Percentiles rank a stretch among this genome's conserved stretches.
phyloP scores from a whole-genome alignment of 495 filamentous ascomycete species.

The Penicillium bialowiezense region DNA sequence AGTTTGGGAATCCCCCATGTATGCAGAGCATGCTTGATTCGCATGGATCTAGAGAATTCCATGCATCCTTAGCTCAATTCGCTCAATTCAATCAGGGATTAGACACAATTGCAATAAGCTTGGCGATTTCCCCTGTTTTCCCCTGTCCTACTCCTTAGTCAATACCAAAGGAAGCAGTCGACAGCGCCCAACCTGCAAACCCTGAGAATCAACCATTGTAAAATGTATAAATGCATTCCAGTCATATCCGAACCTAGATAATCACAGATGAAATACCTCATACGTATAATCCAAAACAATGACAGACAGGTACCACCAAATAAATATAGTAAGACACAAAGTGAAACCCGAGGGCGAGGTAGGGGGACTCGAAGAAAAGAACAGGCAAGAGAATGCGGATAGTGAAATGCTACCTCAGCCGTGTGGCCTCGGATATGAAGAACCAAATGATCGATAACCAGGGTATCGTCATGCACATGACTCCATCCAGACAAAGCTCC shows the following conservation, averaged over 20 bases:
- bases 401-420: background rate
- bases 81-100: too few species aligned
- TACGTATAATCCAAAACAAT: constrained; percentile 11
- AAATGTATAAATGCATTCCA: constrained; percentile 10
- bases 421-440: constrained; percentile 18
- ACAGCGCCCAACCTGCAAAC: too few species aligned
- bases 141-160: too few species aligned
- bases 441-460: constrained; percentile 35
- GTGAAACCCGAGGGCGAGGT: constrained; percentile 20
- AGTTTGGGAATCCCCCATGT: too few species aligned
- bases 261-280: constrained; percentile 13
- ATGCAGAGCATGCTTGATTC: too few species aligned
- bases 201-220: too few species aligned
- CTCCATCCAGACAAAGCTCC: constrained; percentile 25
- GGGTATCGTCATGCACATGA: constrained; percentile 43
- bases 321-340: constrained; percentile 26
- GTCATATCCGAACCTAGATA: constrained; percentile 22
- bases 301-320: constrained; percentile 17
- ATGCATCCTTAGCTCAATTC: too few species aligned
- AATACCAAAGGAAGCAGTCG: too few species aligned
- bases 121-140: too few species aligned
- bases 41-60: too few species aligned
- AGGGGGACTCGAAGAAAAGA: too few species aligned
- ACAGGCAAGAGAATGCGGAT: background rate
- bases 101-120: too few species aligned